Percentiles rank a stretch among this genome's conserved stretches.
These are phyloP conservation scores for Avena eriantha DNA, from an alignment of 176 grass and related monocot genomes.

Conservation along the genomic window DNA sequence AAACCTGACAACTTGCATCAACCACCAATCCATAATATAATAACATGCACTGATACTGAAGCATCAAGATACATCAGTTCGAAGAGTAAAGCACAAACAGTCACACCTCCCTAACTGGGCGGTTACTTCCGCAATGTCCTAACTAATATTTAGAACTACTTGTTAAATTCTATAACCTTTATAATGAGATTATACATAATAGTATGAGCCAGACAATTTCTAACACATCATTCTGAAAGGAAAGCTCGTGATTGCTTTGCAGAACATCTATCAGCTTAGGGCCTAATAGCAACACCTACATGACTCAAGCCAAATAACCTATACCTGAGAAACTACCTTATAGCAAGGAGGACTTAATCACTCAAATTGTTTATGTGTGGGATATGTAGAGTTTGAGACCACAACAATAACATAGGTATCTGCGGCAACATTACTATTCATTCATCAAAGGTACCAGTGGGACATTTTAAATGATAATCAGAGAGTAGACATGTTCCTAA, in stretches of 20 bases:
- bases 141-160: neutral
- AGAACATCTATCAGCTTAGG: neutral
- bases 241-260: neutral
- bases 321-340: neutral
- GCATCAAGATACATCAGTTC: neutral
- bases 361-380: neutral
- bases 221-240: neutral
- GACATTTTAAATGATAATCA: neutral
- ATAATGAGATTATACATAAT: neutral
- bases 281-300: neutral
- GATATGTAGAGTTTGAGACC: neutral
- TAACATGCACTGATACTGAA: neutral
- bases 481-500: neutral
- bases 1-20: neutral
- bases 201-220: neutral
- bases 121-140: neutral
- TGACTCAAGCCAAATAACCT: neutral
- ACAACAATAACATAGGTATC: neutral
- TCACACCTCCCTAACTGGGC: neutral
- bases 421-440: neutral
- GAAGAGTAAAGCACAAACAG: neutral
- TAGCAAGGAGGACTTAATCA: neutral
- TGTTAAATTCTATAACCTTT: neutral
- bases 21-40: neutral
- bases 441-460: neutral